Conservation (phyloP, 2,329 filamentous ascomycete species). For the Colletotrichum kahawae region DNA sequence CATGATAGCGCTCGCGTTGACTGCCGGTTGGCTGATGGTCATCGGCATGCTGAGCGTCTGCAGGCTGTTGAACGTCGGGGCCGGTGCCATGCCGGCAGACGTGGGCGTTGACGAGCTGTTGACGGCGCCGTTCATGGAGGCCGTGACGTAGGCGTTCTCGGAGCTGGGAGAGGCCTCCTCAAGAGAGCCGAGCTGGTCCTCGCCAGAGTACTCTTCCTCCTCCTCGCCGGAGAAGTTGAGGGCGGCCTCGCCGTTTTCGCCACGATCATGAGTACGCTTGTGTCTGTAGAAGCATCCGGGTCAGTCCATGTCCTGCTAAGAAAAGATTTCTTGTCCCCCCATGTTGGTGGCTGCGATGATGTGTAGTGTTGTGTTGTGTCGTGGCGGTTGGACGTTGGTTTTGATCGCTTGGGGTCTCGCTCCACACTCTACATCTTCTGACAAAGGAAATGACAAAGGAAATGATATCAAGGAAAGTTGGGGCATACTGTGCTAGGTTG, state of each 20-base stretch:
- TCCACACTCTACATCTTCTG: conserved; percentile 38
- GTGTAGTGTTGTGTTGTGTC: conserved; percentile 36
- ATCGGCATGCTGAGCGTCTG: conserved; percentile 69
- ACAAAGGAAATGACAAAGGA: conserved; percentile 36
- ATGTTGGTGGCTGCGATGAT: conserved; percentile 32
- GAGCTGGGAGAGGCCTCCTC: conserved; percentile 80
- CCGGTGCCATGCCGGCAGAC: conserved; percentile 26
- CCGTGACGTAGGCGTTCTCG: conserved; percentile 65
- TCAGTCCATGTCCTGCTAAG: conserved; percentile 37
- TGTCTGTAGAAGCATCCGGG: conserved; percentile 69
- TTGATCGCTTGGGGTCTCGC: conserved; percentile 33
- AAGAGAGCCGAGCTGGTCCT: conserved; percentile 81
- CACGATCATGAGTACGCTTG: conserved; percentile 75
- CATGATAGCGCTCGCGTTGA: conserved; percentile 52
- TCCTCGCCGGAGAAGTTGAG: conserved; percentile 80
- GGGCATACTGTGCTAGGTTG: conserved; percentile 92
- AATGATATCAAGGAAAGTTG: conserved; percentile 42
- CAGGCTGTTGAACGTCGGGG: conserved; percentile 58
- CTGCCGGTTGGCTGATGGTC: conserved; percentile 62
- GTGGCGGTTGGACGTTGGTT: conserved; percentile 32
- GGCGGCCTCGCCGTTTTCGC: conserved; percentile 62
- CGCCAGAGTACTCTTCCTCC: conserved; percentile 81
- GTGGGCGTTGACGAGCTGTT: conserved; percentile 32
- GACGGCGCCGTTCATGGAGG: conserved; percentile 53
- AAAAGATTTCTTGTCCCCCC: background rate